Evolutionary conservation across 1,139 yeast genomes (phyloP), one percentile per base, ranked within the genome.

Genomic region (Nakaseomyces bracarensis): DNA sequence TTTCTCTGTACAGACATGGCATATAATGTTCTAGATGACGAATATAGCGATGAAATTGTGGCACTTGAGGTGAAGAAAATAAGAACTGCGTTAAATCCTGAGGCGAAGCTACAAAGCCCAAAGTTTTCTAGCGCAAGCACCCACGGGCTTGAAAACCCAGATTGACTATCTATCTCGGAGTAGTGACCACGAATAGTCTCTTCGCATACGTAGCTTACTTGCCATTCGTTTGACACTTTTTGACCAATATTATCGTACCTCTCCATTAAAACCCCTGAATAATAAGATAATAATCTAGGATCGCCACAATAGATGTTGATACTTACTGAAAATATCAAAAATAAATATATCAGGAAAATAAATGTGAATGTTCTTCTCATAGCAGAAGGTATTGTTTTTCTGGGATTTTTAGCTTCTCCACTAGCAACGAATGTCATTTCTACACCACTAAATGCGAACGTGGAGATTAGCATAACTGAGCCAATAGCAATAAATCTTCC

Each of bases 391-490:
- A 84, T 69, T 0, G 91, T 77, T 44, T 72, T 74, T 46, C 95
- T 70, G 0, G 95, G 95, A 52, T 83, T 80, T 44, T 79, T 69
- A 3, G 91, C 85, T 60, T 86, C 95, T 51, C 91, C 86, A n/a
- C 91, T 89, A 1, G 93, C 87, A 45, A 84, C 75, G 51, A 83
- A 80, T 20, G 84, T 87, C 53, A 81, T 76, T 54, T 84, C 94
- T 0, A 87, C 79, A 1, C 95, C 95, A 48, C 82, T 76, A 53
- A 78, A 84, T 0, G 93, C 80, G 57, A 79, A 82, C 0, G 84
- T 70, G 0, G 86, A 79, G 16, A 77, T 74, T 31, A 77, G 63
- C 8, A 79, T 65, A 0, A 86, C 86, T 1, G 76, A 72, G 45
- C 80, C 51, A 15, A 82, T 58, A 30, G 86, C 79, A 43, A 81